A percentile compares a stretch with the other conserved stretches of the same genome.
Conservation (phyloP, 176 grass and related monocot species). For the Oryza brachyantha region DNA sequence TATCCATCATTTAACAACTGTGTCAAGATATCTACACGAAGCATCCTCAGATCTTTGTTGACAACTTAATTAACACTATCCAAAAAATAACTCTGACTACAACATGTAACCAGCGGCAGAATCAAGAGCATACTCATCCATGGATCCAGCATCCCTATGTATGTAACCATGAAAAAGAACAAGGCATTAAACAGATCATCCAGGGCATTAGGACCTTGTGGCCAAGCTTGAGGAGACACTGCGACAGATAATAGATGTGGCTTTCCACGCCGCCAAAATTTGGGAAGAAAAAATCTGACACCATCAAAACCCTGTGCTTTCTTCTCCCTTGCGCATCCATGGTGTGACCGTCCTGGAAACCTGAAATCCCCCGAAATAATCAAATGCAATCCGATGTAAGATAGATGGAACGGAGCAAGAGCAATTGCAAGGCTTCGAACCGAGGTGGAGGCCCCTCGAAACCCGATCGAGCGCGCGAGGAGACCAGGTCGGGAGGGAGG, state of each 20-base stretch:
- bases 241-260: constrained; percentile 93
- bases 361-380: no score
- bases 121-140: constrained; percentile 2
- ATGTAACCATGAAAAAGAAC: background rate
- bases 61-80: no score
- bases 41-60: background rate
- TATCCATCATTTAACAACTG: background rate
- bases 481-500: no score
- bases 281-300: constrained; percentile 96
- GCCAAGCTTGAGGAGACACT: constrained; percentile 88
- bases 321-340: constrained; percentile 43
- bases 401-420: no score
- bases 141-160: background rate
- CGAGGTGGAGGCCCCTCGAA: no score
- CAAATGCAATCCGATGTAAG: no score
- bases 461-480: no score
- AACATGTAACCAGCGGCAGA: background rate
- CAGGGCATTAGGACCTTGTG: constrained; percentile 58
- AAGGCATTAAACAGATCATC: background rate
- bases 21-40: background rate
- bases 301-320: constrained; percentile 80
- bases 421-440: no score
- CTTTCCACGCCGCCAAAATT: constrained; percentile 94
- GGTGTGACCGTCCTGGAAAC: background rate
- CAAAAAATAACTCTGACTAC: background rate